Conservation (phyloP, 2,329 filamentous ascomycete genomes). For the Chrysosphaeria jannelii region DNA sequence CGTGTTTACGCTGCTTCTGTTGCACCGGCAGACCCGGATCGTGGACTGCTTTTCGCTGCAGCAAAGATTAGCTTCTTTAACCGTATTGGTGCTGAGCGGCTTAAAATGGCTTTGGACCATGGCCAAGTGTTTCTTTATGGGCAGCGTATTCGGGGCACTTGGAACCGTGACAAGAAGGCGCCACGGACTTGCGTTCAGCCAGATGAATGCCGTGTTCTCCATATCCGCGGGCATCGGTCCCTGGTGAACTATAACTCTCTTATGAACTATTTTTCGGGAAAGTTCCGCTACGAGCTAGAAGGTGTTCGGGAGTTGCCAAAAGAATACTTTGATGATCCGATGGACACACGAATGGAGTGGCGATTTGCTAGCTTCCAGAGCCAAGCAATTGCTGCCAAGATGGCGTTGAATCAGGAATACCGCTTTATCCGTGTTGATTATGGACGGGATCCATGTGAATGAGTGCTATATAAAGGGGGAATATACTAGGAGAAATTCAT, state of each 20-base stretch:
- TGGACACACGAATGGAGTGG: slow-evolving; percentile 4
- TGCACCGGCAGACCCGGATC: slow-evolving; percentile 3
- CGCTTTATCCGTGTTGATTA: slow-evolving; percentile 3
- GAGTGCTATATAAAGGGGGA: no score
- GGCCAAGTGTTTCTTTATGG: slow-evolving; percentile 1
- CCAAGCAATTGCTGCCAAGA: slow-evolving; percentile 5
- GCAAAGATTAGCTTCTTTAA: slow-evolving; percentile 4
- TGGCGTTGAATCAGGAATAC: slow-evolving; percentile 5
- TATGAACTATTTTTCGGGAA: slow-evolving; percentile 3
- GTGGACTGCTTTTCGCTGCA: slow-evolving; percentile 3
- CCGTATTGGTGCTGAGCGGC: slow-evolving; percentile 3
- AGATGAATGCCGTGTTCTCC: slow-evolving; percentile 4
- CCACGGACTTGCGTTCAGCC: slow-evolving; percentile 4
- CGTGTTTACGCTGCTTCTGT: slow-evolving; percentile 4
- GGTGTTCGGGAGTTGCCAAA: no score
- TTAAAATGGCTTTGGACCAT: slow-evolving; percentile 2
- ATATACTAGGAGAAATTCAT: no score
- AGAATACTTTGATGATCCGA: no score
- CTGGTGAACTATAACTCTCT: slow-evolving; percentile 3
- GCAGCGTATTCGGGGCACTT: slow-evolving; percentile 1
- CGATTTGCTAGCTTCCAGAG: slow-evolving; percentile 5
- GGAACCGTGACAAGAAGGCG: slow-evolving; percentile 5
- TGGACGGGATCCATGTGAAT: slow-evolving; percentile 4
- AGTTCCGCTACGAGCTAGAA: slow-evolving; percentile 4
- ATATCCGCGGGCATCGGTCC: slow-evolving; percentile 3